phyloP scores from a whole-genome alignment of 345 rosid species.

The Linum lewisii region DNA sequence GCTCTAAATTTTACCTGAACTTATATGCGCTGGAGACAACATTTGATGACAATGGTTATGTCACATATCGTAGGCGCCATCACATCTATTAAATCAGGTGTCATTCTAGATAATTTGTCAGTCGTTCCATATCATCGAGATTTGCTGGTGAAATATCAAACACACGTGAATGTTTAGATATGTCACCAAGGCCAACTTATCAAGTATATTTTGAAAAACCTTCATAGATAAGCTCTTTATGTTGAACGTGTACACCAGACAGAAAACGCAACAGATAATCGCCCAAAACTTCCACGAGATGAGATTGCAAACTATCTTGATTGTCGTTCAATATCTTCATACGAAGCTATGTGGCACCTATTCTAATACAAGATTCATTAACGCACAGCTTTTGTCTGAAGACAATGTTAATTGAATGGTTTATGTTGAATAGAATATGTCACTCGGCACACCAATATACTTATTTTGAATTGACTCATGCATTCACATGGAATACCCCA shows the following conservation, averaged over 20 bases:
- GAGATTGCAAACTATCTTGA: background rate
- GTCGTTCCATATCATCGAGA: constrained; percentile 3
- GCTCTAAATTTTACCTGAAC: background rate
- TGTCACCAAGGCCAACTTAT: background rate
- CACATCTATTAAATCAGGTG: background rate
- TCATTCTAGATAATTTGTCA: background rate
- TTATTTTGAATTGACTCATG: background rate
- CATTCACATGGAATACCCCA: background rate
- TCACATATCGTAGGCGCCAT: background rate
- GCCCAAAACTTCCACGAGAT: background rate
- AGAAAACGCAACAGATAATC: too few relatives aligned
- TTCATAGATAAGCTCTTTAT: background rate
- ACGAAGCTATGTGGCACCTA: background rate
- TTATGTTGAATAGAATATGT: background rate
- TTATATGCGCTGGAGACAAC: background rate
- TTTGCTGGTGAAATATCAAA: background rate
- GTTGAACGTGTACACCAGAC: background rate
- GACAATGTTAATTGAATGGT: background rate
- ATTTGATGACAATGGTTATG: background rate
- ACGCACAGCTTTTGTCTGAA: background rate
- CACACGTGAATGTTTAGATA: constrained; percentile 5
- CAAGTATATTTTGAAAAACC: background rate
- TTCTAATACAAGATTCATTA: background rate
- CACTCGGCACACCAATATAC: background rate
- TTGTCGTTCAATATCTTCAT: background rate